A percentile compares a stretch with the other conserved stretches of the same genome.
Conservation (phyloP, 2,329 filamentous ascomycete species). For the Aspergillus aculeatus region DNA sequence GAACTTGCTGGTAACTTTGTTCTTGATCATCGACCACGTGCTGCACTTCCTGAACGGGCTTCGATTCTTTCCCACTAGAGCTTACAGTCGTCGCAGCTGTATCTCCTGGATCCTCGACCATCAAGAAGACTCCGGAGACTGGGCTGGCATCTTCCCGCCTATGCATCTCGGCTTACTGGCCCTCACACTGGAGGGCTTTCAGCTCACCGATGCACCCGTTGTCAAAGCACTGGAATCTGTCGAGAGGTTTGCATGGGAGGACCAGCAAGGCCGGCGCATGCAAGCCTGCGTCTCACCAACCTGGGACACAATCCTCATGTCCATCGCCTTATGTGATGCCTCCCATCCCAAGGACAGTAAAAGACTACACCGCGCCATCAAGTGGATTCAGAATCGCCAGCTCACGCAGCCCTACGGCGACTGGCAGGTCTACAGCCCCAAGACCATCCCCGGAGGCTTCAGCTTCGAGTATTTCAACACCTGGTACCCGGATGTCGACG, state of each 20-base stretch:
- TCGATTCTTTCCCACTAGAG: constrained; percentile 10
- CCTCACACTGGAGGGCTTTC: constrained; percentile 27
- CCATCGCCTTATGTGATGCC: constrained; percentile 25
- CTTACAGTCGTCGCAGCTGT: constrained; percentile 19
- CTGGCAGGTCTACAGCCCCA: constrained; percentile 27
- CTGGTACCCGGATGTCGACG: constrained; percentile 36
- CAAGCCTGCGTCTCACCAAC: constrained; percentile 31
- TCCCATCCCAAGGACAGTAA: not conserved
- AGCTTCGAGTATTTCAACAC: constrained; percentile 35
- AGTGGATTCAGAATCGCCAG: constrained; percentile 21
- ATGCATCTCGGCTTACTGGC: constrained; percentile 29
- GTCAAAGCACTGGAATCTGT: constrained; percentile 25
- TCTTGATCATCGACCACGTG: constrained; percentile 18
- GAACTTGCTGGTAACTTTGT: constrained; percentile 3
- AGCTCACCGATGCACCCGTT: constrained; percentile 20
- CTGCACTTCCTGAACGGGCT: constrained; percentile 16
- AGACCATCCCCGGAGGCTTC: constrained; percentile 25
- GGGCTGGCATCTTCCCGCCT: constrained; percentile 31
- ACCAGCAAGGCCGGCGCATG: constrained; percentile 27
- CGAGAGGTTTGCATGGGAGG: constrained; percentile 23
- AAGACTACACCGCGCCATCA: not conserved
- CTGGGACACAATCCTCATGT: constrained; percentile 40
- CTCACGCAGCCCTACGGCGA: constrained; percentile 27
- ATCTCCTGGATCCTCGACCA: constrained; percentile 33
- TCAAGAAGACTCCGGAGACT: constrained; percentile 32